phyloP scores from a whole-genome alignment of 768 basidiomycete genomes.

The Hortiboletus campestris region DNA sequence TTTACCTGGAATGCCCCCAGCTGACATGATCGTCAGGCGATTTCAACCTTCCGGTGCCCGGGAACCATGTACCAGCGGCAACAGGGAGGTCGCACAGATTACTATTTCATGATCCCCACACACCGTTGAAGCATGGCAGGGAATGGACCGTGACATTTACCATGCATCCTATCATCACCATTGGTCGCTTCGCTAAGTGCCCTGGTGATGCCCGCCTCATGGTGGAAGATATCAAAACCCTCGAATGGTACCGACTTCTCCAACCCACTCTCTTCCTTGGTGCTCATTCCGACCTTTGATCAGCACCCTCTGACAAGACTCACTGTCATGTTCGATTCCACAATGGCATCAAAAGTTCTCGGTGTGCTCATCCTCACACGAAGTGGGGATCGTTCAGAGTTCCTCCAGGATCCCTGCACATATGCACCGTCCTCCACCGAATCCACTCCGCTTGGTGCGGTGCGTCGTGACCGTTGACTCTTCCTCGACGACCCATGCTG shows the following conservation, averaged over 20 bases:
- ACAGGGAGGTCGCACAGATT: slow-evolving; percentile 12
- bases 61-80: slow-evolving; percentile 25
- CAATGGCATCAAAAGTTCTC: slow-evolving; percentile 43
- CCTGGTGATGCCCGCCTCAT: slow-evolving; percentile 31
- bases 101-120: slow-evolving; percentile 20
- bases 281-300: background rate
- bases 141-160: slow-evolving; percentile 25
- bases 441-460: slow-evolving; percentile 78
- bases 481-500: background rate
- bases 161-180: slow-evolving; percentile 27
- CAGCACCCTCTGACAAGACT: background rate
- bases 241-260: slow-evolving; percentile 4
- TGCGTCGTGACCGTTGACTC: slow-evolving; percentile 30
- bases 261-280: slow-evolving; percentile 13
- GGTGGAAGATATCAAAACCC: slow-evolving; percentile 32
- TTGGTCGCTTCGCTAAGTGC: slow-evolving; percentile 25
- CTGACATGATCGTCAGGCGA: slow-evolving; percentile 27
- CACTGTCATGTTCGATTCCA: slow-evolving; percentile 6
- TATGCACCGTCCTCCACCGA: slow-evolving; percentile 63
- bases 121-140: slow-evolving; percentile 28
- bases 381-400: slow-evolving; percentile 71
- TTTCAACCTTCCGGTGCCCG: slow-evolving; percentile 24
- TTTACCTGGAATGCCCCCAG: slow-evolving; percentile 11
- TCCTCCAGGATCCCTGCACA: slow-evolving; percentile 67
- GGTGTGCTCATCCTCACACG: slow-evolving; percentile 76